Conservation (phyloP, 1,139 yeast genomes). For the Geotrichum phurueaensis region DNA sequence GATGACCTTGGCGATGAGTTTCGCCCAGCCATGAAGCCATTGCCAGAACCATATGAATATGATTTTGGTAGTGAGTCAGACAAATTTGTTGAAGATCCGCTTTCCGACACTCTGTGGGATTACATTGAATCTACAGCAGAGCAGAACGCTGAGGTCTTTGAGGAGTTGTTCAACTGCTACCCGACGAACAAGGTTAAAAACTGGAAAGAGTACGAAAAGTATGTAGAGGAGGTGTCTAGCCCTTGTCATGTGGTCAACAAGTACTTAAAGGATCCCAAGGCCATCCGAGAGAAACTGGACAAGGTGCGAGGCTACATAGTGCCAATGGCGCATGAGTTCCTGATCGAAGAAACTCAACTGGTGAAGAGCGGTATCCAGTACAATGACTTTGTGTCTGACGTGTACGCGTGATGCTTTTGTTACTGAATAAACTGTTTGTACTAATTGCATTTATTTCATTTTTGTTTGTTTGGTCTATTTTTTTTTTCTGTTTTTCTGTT, state of each 20-base stretch:
- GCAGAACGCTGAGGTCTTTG: slow-evolving; percentile 18
- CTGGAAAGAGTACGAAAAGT: slow-evolving; percentile 18
- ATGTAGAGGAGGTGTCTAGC: slow-evolving; percentile 10
- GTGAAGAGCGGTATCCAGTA: slow-evolving; percentile 21
- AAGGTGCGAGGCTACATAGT: slow-evolving; percentile 17
- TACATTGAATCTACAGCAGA: slow-evolving; percentile 14
- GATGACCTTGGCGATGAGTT: slow-evolving; percentile 15
- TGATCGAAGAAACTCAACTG: slow-evolving; percentile 19
- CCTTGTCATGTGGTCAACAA: slow-evolving; percentile 19
- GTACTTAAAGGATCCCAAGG: slow-evolving; percentile 15
- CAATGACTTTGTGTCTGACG: slow-evolving; percentile 19
- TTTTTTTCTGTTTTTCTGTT: background rate
- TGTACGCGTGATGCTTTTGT: slow-evolving; percentile 17
- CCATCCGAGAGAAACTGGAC: slow-evolving; percentile 15
- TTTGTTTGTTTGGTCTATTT: background rate
- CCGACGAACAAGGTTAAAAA: slow-evolving; percentile 19
- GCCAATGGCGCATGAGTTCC: slow-evolving; percentile 21
- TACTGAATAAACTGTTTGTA: background rate
- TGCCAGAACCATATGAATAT: slow-evolving; percentile 18
- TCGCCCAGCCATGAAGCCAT: slow-evolving; percentile 17
- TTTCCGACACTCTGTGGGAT: slow-evolving; percentile 20
- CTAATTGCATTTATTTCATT: background rate
- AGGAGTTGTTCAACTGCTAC: slow-evolving; percentile 20
- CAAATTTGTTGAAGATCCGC: slow-evolving; percentile 19
- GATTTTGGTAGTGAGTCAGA: slow-evolving; percentile 21